Base-by-base conservation (phyloP, 2,329 filamentous ascomycete genomes). In the Apiospora aurea region DNA sequence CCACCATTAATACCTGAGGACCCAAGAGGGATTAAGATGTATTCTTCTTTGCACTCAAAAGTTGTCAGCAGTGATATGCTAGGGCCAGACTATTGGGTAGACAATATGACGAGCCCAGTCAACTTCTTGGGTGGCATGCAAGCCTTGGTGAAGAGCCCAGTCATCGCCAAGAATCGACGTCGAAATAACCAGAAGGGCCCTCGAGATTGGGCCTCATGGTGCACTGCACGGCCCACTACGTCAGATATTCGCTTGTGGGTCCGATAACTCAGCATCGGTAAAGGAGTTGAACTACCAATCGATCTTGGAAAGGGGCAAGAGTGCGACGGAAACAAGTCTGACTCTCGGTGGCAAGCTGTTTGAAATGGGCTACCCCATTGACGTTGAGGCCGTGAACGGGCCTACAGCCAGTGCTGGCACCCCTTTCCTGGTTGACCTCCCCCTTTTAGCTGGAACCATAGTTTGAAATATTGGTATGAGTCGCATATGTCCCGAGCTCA, bases 391-490 rank as follows among this genome's bases (percentile, higher is more conserved):
- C 75, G 75, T 74, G 47, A 73, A 75, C 29, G 74, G 71, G 6
- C 29, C 1, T 70, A 74, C 72, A 21, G 76, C 74, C 34, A 38
- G 69, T 10, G 71, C 73, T 38, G 24, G 21, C 8, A 24, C 74
- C 10, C 75, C 76, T 64, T 72, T 83, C 26, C 78, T 89, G 2
- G 75, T 81, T 0, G 83, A 85, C 72, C 77, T 90, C 46, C 88
- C 88, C 80, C 82, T 0, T 89, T 89, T 72, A 82, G 85, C 2
- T 90, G 87, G 87, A 87, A 89, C 41, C 87, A 89, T 73, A 78
- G 79, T 34, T 86, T 83, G 43, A 79, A 77, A 0, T 88, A 88
- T 75, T 89, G 87, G 87, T 83, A 87, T 72, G 87, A 90, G 72
- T 85, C 85, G 1, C 83, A 85, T 53, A 75, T 86, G 2, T 85